Base-by-base conservation (phyloP, 2,329 filamentous ascomycete species). In the Ascomycota sp. region DNA sequence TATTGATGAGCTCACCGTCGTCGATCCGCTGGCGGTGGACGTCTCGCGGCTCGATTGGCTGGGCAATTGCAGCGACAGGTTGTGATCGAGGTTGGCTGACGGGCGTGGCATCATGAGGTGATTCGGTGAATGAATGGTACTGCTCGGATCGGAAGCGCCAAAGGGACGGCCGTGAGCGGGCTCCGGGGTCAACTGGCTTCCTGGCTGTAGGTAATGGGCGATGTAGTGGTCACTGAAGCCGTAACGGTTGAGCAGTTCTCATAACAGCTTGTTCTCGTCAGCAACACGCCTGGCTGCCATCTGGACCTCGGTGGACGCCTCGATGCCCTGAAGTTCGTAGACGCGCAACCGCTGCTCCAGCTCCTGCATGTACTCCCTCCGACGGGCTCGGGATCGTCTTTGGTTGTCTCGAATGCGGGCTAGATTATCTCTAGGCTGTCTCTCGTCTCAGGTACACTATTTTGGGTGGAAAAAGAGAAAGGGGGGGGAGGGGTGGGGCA, bases 351-450 rank as follows among this genome's bases (percentile, higher is more conserved):
- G 71, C 35, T 63, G 56, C 51, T 83, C 76, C 25, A 82, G 63
- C 36, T 77, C 72, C 39, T 71, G 60, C 29, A 81, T 55, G 47
- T 83, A 81, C 46, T 80, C 75, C 56, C 76, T 79, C 40, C 72
- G 65, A 27, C 76, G 66, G 31, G 75, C 75, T 35, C 78, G 70
- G n/a, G 73, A 80, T 39, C 76, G 70, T 36, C 77, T 64, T 49
- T 83, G 78, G 45, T 83, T 84, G 44, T 83, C 74, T 41, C 77
- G 67, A 42, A 82, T 74, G 37, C 76, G 72, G 39, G 53, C 53
- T 43, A 57, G 45, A 37, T 57, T 57, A 39, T 52, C 52, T 39
- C 51, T 53, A 41, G 55, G 52, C 53, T 55, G 41, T 21, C 16
- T 21, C 16, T 21, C 16, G 16, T 21, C 16, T 21, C 16, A 21